Base-by-base conservation (phyloP, 805 yeast genomes). In the Sungouiella blattae region DNA sequence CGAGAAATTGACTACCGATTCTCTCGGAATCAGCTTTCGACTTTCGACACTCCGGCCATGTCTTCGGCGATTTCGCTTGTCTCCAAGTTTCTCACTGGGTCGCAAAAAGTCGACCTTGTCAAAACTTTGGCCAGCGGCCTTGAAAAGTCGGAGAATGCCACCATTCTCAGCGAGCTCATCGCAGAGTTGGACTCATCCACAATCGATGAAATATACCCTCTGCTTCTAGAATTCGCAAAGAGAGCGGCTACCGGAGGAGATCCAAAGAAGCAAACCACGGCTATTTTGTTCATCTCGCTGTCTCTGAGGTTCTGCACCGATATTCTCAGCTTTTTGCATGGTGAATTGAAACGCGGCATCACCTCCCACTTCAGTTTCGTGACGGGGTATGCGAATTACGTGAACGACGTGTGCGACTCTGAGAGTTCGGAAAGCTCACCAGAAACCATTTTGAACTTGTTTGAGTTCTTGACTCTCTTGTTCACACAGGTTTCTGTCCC, bases 381-480 rank as follows among this genome's bases (percentile, higher is more conserved):
- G 11, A 14, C 30, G 4, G 26, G 14, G n/a, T 21, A 6, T 2
- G 28, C 21, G 23, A 23, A 5, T 4, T 16, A 4, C n/a, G 2
- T n/a, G 8, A 12, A 9, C 5, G 31, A 16, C 26, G 20, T n/a
- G 11, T 7, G 5, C 20, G 4, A 26, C 3, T 5, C 3, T 8
- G 20, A 51, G 44, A 11, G 11, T 40, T 5, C 39, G 39, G 6
- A 28, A 40, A n/a, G 53, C 46, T 2, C 35, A 40, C 8, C 8
- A 20, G 9, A 20, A 7, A 9, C 6, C 25, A 18, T 55, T 15
- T 12, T 44, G 11, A 36, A 49, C 12, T 35, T 68, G 2, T 49
- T 75, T 12, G 36, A 51, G 11, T 60, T 72, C 28, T 47, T 72
- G 18, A 76, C 73, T 31, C 36, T 44, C 20, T 45, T 64, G 7